These are phyloP conservation scores for Pseudogymnoascus sp. DNA, from an alignment of 2,329 filamentous ascomycete species.

Conservation along the genomic window DNA sequence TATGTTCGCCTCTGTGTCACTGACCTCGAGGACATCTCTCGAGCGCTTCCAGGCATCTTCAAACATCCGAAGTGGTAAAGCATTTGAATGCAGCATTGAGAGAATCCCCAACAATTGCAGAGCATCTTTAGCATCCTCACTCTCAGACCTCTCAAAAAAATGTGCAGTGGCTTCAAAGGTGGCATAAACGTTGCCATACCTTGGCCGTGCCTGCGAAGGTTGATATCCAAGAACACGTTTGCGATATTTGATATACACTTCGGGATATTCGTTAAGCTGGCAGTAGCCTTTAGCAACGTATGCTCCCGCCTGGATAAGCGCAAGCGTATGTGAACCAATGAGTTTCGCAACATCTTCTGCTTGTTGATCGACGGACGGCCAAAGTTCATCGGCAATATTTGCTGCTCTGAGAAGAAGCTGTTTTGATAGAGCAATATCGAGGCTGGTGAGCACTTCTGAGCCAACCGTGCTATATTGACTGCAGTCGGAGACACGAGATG, in stretches of 20 bases:
- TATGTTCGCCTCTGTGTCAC: constrained; percentile 4
- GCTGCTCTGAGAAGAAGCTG: constrained; percentile 1
- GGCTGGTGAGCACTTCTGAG: constrained; percentile 4
- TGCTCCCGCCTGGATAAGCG: neutral
- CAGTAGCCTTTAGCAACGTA: constrained; percentile 16
- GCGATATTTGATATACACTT: constrained; percentile 13
- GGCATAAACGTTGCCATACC: constrained; percentile 31
- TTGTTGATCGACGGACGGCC: neutral
- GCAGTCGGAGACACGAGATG: constrained; percentile 30
- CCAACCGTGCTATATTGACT: constrained; percentile 27
- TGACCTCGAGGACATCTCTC: constrained; percentile 9
- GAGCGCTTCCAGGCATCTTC: constrained; percentile 23
- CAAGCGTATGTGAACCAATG: constrained; percentile 10
- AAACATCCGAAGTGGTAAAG: constrained; percentile 28
- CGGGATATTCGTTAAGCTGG: constrained; percentile 16
- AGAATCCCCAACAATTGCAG: constrained; percentile 27
- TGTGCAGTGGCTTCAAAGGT: constrained; percentile 32
- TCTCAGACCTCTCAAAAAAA: constrained; percentile 19
- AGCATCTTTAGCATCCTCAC: constrained; percentile 22
- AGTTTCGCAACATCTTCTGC: constrained; percentile 10
- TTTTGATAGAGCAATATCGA: neutral
- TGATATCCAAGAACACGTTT: constrained; percentile 25
- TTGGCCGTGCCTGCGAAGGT: constrained; percentile 25
- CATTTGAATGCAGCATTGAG: constrained; percentile 23
- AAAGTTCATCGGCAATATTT: neutral